A percentile compares a stretch with the other conserved stretches of the same genome.
phyloP scores from a whole-genome alignment of 805 yeast species.

The Metschnikowia cubensis region DNA sequence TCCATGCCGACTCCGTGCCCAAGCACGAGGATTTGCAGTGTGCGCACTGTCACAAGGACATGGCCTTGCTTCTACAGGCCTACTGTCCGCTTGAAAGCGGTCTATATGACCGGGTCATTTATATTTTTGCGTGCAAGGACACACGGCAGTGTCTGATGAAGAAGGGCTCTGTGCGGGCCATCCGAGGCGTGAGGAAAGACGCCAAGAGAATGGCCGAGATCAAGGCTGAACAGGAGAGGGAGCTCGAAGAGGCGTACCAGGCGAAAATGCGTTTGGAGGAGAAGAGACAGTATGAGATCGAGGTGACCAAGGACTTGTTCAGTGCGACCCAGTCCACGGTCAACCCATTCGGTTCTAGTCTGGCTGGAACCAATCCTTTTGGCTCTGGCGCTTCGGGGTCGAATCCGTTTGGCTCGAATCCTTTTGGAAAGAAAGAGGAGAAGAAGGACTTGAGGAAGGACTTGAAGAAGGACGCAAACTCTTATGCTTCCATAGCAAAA shows the following conservation, averaged over 20 bases:
- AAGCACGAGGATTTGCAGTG: slow-evolving; percentile 52
- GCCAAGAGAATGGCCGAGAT: slow-evolving; percentile 42
- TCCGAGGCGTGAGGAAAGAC: slow-evolving; percentile 72
- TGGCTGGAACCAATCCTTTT: slow-evolving; percentile 21
- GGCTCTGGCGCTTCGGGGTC: background rate
- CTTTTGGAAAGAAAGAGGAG: background rate
- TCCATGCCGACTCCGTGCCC: slow-evolving; percentile 58
- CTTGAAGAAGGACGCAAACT: slow-evolving; percentile 5
- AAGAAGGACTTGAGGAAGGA: slow-evolving; percentile 8
- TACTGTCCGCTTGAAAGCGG: slow-evolving; percentile 72
- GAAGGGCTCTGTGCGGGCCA: slow-evolving; percentile 67
- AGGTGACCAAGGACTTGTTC: slow-evolving; percentile 41
- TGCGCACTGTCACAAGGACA: slow-evolving; percentile 54
- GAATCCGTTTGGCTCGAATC: background rate
- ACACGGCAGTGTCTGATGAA: slow-evolving; percentile 55
- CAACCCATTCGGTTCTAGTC: slow-evolving; percentile 38
- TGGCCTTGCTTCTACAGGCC: slow-evolving; percentile 75
- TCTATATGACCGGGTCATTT: slow-evolving; percentile 75
- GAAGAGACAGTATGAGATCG: slow-evolving; percentile 35
- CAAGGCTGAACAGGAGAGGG: slow-evolving; percentile 31
- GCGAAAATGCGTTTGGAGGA: slow-evolving; percentile 41
- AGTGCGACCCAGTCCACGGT: slow-evolving; percentile 16
- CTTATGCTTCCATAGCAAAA: background rate
- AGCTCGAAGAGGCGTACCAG: slow-evolving; percentile 31
- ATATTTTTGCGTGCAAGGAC: slow-evolving; percentile 72